Percentiles rank a stretch among this genome's conserved stretches.
phyloP scores from a whole-genome alignment of 495 filamentous ascomycete species.

The Penicillium angulare region DNA sequence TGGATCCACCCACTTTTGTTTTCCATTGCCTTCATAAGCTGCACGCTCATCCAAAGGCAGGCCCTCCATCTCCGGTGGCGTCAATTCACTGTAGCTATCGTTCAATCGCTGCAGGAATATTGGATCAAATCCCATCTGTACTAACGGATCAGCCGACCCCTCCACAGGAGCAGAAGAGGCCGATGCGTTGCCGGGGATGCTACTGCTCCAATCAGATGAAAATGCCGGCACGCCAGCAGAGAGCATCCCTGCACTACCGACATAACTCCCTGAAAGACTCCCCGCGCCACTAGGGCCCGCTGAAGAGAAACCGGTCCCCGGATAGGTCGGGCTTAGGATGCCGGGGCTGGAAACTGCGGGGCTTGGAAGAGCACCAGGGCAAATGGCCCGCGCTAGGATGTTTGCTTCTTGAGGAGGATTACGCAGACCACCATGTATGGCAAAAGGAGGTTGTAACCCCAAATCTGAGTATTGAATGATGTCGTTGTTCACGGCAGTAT shows the following conservation, averaged over 20 bases:
- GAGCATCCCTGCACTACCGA: constrained; percentile 35
- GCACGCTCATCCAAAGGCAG: constrained; percentile 18
- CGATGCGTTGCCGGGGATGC: constrained; percentile 23
- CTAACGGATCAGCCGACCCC: constrained; percentile 33
- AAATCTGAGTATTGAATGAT: constrained; percentile 35
- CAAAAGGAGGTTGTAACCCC: constrained; percentile 43
- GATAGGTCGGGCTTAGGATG: constrained; percentile 36
- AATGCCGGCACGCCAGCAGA: constrained; percentile 31
- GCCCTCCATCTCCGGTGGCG: constrained; percentile 22
- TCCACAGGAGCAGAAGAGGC: constrained; percentile 34
- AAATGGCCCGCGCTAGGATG: constrained; percentile 23
- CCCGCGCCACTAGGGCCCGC: constrained; percentile 34
- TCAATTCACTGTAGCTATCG: constrained; percentile 33
- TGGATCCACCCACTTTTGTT: constrained; percentile 20
- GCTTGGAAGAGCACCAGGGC: constrained; percentile 26
- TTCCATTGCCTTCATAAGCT: constrained; percentile 10
- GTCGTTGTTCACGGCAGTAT: constrained; percentile 30
- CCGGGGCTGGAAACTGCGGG: constrained; percentile 31
- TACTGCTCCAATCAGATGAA: constrained; percentile 42
- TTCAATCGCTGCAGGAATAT: constrained; percentile 40
- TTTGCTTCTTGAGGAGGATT: constrained; percentile 33
- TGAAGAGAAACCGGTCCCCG: constrained; percentile 36
- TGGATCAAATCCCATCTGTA: constrained; percentile 46
- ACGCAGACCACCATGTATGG: constrained; percentile 29
- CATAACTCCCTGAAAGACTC: constrained; percentile 42